Percentiles rank a stretch among this genome's conserved stretches.
phyloP scores from a whole-genome alignment of 1,139 yeast genomes.

The Saccharomyces hybrid region DNA sequence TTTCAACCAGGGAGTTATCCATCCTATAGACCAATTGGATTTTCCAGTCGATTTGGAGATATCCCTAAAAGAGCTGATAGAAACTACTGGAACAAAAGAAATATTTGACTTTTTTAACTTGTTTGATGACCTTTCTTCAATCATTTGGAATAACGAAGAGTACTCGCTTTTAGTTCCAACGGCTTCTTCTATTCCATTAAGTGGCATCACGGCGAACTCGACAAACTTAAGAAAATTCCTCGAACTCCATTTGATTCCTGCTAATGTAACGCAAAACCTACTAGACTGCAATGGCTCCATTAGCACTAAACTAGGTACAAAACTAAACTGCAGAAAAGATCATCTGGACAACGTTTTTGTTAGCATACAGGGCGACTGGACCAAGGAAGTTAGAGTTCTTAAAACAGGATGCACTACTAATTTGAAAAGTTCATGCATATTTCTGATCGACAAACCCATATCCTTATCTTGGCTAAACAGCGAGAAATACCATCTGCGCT shows the following conservation, averaged over 20 bases:
- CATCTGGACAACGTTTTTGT: slow-evolving; percentile 33
- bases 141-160: slow-evolving; percentile 16
- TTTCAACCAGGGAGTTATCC: slow-evolving; percentile 81
- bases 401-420: slow-evolving; percentile 61
- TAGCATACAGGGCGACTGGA: slow-evolving; percentile 39
- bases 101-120: slow-evolving; percentile 44
- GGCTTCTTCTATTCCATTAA: slow-evolving; percentile 44
- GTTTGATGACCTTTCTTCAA: slow-evolving; percentile 22
- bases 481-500: slow-evolving; percentile 47
- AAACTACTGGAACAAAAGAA: slow-evolving; percentile 39
- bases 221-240: slow-evolving; percentile 47
- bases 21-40: slow-evolving; percentile 50
- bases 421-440: slow-evolving; percentile 46
- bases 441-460: slow-evolving; percentile 64
- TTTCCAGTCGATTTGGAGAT: slow-evolving; percentile 55
- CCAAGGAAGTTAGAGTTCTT: slow-evolving; percentile 58
- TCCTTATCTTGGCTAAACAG: slow-evolving; percentile 54
- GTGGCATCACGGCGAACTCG: slow-evolving; percentile 22
- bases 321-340: slow-evolving; percentile 39
- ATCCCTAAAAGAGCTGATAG: slow-evolving; percentile 49
- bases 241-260: slow-evolving; percentile 63
- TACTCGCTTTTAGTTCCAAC: slow-evolving; percentile 76
- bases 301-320: slow-evolving; percentile 39
- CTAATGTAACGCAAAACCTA: slow-evolving; percentile 38
- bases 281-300: slow-evolving; percentile 41